Evolutionary conservation across 2,329 filamentous ascomycete species (phyloP).

Genomic region (Trichoderma pleuroti): DNA sequence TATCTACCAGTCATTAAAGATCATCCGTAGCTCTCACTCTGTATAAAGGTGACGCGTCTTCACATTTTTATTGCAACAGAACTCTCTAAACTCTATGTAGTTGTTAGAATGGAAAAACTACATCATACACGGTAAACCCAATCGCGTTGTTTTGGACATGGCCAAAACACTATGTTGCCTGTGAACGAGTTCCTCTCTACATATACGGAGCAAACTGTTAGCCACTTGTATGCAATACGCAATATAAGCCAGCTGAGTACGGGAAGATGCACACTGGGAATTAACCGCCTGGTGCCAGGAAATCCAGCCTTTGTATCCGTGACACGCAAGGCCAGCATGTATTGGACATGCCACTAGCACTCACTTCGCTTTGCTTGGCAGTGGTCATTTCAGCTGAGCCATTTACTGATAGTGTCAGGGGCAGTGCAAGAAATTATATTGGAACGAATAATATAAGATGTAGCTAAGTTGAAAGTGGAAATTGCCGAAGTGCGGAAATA

Average conservation of each 20-base stretch:
- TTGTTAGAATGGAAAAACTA: too few relatives aligned
- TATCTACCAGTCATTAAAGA: not conserved
- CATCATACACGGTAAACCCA: too few relatives aligned
- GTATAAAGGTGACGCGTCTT: too few relatives aligned
- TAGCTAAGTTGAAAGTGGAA: not conserved
- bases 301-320: not conserved
- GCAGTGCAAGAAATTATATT: not conserved
- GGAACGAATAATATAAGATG: not conserved
- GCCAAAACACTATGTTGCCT: too few relatives aligned
- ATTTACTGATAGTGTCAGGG: not conserved
- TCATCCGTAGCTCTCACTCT: not conserved
- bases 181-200: too few relatives aligned
- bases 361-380: not conserved
- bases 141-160: not conserved
- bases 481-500: not conserved
- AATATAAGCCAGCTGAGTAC: too few relatives aligned
- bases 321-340: not conserved
- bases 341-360: not conserved
- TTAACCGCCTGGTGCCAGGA: accelerated
- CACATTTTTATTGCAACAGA: too few relatives aligned
- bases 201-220: too few relatives aligned
- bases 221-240: too few relatives aligned
- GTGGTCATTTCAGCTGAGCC: not conserved
- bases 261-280: not conserved
- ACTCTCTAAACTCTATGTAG: too few relatives aligned